Evolutionary conservation across 768 basidiomycete genomes (phyloP).

Genomic region (Phaeotremella fagi): DNA sequence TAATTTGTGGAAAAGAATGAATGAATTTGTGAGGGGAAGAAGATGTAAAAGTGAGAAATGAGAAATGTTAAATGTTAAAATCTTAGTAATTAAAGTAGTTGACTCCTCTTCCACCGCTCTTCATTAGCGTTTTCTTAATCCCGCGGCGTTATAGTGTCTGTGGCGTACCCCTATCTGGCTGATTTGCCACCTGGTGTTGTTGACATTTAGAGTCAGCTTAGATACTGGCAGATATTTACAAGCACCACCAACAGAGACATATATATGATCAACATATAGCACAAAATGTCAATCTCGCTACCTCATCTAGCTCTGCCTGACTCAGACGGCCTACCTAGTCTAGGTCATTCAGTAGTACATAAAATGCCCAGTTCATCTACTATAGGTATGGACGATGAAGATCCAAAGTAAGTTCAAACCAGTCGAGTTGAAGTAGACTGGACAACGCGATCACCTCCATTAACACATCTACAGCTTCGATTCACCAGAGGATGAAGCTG

Average conservation of each 20-base stretch:
- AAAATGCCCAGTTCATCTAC: constrained; percentile 29
- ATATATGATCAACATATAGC: no score
- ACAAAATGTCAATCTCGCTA: constrained; percentile 8
- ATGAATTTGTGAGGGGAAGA: background rate
- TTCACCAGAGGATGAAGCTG: constrained; percentile 33
- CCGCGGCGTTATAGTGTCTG: constrained; percentile 12
- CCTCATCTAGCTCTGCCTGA: constrained; percentile 4
- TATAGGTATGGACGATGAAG: constrained; percentile 29
- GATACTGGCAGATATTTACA: background rate
- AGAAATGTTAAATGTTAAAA: no score
- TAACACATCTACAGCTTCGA: constrained; percentile 27
- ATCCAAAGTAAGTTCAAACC: constrained; percentile 26
- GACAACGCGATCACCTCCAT: background rate
- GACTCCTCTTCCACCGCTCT: no score
- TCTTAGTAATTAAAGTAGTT: no score
- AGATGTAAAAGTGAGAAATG: constrained; percentile 1
- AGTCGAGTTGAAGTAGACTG: background rate
- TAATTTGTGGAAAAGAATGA: background rate
- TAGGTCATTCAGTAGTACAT: constrained; percentile 9
- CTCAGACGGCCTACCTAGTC: constrained; percentile 5
- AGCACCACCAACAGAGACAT: background rate
- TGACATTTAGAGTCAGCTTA: background rate
- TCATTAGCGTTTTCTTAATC: background rate
- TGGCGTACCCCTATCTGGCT: constrained; percentile 8
- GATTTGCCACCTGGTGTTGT: constrained; percentile 7